Evolutionary conservation across 2,329 filamentous ascomycete species (phyloP), one percentile per base, ranked within the genome.

Genomic region (Fusarium dlaminii): DNA sequence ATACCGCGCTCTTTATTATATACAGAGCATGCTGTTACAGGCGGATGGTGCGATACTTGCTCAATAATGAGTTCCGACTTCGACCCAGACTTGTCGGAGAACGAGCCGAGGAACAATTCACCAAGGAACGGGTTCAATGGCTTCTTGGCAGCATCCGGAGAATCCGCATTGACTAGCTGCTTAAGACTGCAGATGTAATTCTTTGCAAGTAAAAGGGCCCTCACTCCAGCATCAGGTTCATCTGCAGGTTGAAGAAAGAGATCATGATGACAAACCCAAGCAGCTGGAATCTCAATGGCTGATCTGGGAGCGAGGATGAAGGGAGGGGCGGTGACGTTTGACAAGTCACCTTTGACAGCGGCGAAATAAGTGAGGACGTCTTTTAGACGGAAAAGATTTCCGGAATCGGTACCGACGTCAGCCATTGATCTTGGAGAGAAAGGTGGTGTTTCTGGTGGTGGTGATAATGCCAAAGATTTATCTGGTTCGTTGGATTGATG

Each of bases 91-190:
- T 63, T 66, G 39, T 84, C 79, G 1, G 77, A 80, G 79, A 83
- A 86, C 0, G 78, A 78, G 0, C 83, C 84, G 8, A 88, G 68
- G 70, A 87, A 88, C 1, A 88, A 63, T 79, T 88, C 86, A 29
- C 86, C 87, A 0, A 88, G 79, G 63, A 88, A 88, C 6, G 87
- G 86, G 63, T 88, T 88, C 15, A 88, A 81, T 5, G 87, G 87
- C 72, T 88, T 88, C 77, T 86, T 86, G 51, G 43, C 58, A 1
- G 51, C 58, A 20, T 70, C 59, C 22, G 61, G 51, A 0, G 67
- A 58, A 15, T 70, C 67, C 27, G 67, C 67, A 6, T 24, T 48
- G 18, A 70, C 67, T 1, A 70, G 66, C 4, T 70, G 66, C 7
- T 70, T 70, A 3, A 70, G 15, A 36, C 67, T 70, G 5, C 66